phyloP scores from a whole-genome alignment of 1,139 yeast species.

The Blastobotrys capitulatus region DNA sequence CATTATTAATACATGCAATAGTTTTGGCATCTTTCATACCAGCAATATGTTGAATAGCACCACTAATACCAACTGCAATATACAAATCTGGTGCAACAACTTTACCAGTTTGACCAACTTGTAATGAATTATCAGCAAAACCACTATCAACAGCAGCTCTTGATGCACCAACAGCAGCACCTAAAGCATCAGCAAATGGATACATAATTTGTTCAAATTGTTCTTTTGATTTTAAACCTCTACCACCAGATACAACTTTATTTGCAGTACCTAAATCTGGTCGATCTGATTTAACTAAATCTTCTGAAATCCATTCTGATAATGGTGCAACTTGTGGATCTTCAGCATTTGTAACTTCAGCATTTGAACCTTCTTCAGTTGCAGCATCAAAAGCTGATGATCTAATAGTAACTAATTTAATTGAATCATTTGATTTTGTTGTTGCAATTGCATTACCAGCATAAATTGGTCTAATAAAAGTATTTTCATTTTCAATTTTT shows the following conservation, averaged over 20 bases:
- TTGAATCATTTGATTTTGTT: conserved; percentile 61
- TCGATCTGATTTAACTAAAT: conserved; percentile 70
- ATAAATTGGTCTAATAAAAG: conserved; percentile 88
- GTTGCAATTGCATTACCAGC: conserved; percentile 94
- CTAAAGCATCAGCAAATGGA: conserved; percentile 79
- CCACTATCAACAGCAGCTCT: conserved; percentile 98
- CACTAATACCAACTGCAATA: conserved; percentile 89
- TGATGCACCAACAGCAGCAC: conserved; percentile 96
- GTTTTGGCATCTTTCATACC: conserved; percentile 97
- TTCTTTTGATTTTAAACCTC: conserved; percentile 88
- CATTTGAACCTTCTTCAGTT: conserved; percentile 34
- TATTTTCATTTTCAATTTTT: conserved; percentile 57
- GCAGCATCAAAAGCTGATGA: conserved; percentile 77
- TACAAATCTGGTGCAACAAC: conserved; percentile 95
- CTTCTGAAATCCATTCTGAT: conserved; percentile 62
- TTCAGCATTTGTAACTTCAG: conserved; percentile 49
- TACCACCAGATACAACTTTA: conserved; percentile 84
- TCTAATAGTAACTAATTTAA: conserved; percentile 70
- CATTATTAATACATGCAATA: conserved; percentile 92
- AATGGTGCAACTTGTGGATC: conserved; percentile 31
- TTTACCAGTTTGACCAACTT: conserved; percentile 97
- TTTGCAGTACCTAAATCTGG: conserved; percentile 87
- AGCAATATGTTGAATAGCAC: conserved; percentile 97
- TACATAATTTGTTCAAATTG: conserved; percentile 70
- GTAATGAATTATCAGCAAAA: conserved; percentile 93